Evolutionary conservation across 1,284 basidiomycete species (phyloP).

Genomic region (Phellopilus nigrolimitatus): DNA sequence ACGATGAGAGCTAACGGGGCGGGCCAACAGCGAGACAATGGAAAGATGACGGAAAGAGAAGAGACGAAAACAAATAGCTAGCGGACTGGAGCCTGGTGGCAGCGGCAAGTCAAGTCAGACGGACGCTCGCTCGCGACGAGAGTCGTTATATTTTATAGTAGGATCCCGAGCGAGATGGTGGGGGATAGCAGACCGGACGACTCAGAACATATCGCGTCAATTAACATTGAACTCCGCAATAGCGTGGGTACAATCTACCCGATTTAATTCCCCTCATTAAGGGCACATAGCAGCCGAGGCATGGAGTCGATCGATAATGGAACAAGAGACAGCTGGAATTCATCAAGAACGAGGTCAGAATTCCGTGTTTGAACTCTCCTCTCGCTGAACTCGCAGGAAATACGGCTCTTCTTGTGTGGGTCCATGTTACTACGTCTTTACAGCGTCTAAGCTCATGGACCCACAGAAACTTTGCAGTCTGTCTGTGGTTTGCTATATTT

Average conservation of each 20-base stretch:
- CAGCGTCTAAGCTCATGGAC: slow-evolving; percentile 3
- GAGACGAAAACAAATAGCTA: slow-evolving; percentile 5
- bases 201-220: slow-evolving; percentile 14
- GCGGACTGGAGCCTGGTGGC: not conserved
- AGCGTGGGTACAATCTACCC: slow-evolving; percentile 19
- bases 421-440: slow-evolving; percentile 1
- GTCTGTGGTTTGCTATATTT: no score
- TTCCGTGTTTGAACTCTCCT: not conserved
- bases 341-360: not conserved
- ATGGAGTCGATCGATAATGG: slow-evolving; percentile 15
- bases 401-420: slow-evolving; percentile 10
- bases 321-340: slow-evolving; percentile 5
- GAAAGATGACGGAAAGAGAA: slow-evolving; percentile 9
- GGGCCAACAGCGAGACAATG: slow-evolving; percentile 20
- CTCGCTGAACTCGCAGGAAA: not conserved
- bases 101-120: not conserved
- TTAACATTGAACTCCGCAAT: slow-evolving; percentile 10
- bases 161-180: not conserved
- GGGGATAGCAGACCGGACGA: slow-evolving; percentile 8
- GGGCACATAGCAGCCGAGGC: slow-evolving; percentile 5
- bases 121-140: not conserved
- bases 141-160: slow-evolving; percentile 1
- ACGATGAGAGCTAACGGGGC: slow-evolving; percentile 18
- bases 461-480: not conserved
- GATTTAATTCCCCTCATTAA: slow-evolving; percentile 7